These are phyloP conservation scores for Takashimella koratensis DNA, from an alignment of 1,284 basidiomycete genomes.

Conservation along the genomic window DNA sequence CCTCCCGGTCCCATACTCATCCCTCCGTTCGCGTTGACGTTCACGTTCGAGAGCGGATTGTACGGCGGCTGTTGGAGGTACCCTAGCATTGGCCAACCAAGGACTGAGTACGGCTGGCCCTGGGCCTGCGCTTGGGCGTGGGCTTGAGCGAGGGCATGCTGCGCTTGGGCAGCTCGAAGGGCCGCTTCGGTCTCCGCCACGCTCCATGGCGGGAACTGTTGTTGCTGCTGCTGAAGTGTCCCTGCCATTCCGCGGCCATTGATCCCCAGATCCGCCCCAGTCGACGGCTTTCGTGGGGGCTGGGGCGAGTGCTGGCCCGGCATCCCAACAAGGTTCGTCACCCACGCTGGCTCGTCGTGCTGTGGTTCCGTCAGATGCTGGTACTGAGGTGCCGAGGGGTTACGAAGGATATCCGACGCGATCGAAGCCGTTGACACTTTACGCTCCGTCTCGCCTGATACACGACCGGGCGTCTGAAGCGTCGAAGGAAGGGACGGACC, in stretches of 20 bases:
- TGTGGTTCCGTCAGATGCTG: not conserved
- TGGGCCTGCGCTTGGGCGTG: not conserved
- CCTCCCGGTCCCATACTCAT: too few species aligned
- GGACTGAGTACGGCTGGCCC: not conserved
- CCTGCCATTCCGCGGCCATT: not conserved
- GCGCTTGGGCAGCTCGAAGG: slow-evolving; percentile 1
- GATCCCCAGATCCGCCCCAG: slow-evolving; percentile 9
- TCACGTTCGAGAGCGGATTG: not conserved
- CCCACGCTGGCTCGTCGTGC: slow-evolving; percentile 42
- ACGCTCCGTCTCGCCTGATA: not conserved
- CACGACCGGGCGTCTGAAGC: not conserved
- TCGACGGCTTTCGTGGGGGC: slow-evolving; percentile 10
- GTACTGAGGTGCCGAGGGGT: not conserved
- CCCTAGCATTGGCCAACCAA: not conserved
- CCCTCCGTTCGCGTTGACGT: slow-evolving; percentile 5
- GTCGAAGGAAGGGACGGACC: too few species aligned
- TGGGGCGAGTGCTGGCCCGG: slow-evolving; percentile 30
- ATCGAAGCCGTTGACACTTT: not conserved
- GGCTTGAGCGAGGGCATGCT: not conserved
- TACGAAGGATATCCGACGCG: not conserved
- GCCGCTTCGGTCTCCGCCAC: not conserved
- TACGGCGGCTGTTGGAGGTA: not conserved
- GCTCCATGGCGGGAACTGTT: not conserved
- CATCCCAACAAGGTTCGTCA: slow-evolving; percentile 41
- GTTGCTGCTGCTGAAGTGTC: not conserved